Conservation (phyloP, 2,329 filamentous ascomycete genomes). For the Emericellopsis cladophorae region DNA sequence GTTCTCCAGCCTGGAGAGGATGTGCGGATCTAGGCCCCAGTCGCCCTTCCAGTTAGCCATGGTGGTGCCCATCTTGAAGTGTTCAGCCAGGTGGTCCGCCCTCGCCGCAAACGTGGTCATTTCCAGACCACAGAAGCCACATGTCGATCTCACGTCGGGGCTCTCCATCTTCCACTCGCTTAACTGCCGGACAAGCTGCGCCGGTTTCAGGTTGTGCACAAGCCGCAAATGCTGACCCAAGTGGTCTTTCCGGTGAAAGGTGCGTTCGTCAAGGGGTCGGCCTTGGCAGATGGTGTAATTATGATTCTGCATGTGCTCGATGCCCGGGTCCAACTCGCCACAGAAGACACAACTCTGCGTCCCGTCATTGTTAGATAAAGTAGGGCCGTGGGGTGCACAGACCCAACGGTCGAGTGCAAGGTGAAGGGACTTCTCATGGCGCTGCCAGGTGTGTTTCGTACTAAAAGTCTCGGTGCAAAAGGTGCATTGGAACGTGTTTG, state of each 20-base stretch:
- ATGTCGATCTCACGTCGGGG: constrained; percentile 22
- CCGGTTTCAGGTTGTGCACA: constrained; percentile 24
- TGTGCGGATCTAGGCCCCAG: constrained; percentile 23
- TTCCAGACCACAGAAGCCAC: constrained; percentile 24
- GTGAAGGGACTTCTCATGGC: constrained; percentile 36
- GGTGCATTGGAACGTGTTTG: constrained; percentile 25
- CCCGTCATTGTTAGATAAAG: constrained; percentile 25
- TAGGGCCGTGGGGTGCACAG: constrained; percentile 22
- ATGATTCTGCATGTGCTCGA: constrained; percentile 20
- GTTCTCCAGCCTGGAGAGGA: constrained; percentile 23
- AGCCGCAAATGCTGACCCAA: constrained; percentile 27
- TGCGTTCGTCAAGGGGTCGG: constrained; percentile 27
- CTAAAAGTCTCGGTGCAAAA: constrained; percentile 33
- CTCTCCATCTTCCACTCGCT: constrained; percentile 21
- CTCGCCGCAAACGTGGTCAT: constrained; percentile 23
- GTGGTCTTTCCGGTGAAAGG: constrained; percentile 30
- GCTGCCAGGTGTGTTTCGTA: constrained; percentile 30
- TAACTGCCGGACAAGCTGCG: not conserved
- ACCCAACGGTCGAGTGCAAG: constrained; percentile 33
- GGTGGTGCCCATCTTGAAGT: constrained; percentile 25
- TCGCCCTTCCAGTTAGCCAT: constrained; percentile 32
- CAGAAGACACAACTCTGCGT: constrained; percentile 24
- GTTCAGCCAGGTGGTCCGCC: constrained; percentile 24
- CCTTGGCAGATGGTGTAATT: constrained; percentile 35
- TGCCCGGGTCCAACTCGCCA: constrained; percentile 14